Base-by-base conservation (phyloP, 1,139 yeast genomes). In the Diutina scorzettiae region DNA sequence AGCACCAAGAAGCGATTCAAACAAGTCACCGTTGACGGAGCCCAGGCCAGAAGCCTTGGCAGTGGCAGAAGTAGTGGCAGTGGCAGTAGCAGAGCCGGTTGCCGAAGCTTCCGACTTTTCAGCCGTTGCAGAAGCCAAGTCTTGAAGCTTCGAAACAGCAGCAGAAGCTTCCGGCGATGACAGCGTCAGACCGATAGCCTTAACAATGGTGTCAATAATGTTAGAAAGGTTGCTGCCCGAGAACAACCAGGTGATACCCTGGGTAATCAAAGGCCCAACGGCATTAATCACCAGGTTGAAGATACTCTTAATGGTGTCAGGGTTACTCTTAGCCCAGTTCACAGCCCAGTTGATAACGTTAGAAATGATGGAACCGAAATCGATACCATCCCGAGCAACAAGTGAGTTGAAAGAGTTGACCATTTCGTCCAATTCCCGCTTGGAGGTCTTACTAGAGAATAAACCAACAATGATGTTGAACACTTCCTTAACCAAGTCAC, bases 401-500 rank as follows among this genome's bases (percentile, higher is more conserved):
- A 14, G 19, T 6, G 14, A 5, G n/a, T n/a, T n/a, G n/a, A n/a
- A n/a, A 11, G 20, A 8, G 20, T 30, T 19, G 33, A 16, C 7
- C 11, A 30, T 8, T 17, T 16, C 19, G 19, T 14, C 19, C 11
- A 30, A 17, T 23, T 23, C 39, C 11, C 39, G 24, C 39, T 34
- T 34, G 5, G n/a, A 11, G 7, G 21, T 28, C 14, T 34, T 12
- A 14, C n/a, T 17, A 14, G 36, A 31, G n/a, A 34, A 34, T 19
- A 7, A n/a, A 28, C 39, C 28, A 48, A 42, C 50, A 40, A 43
- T 48, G 37, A 51, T 56, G 55, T 44, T 49, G 50, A 43, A 45
- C 48, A 66, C 57, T 52, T 57, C 54, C 53, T 63, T 61, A 43
- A 64, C 69, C 44, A 63, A 63, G 39, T 34, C 23, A n/a, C 25